A percentile compares a stretch with the other conserved stretches of the same genome.
Conservation (phyloP, 805 yeast species). For the Candida endomychidarum region DNA sequence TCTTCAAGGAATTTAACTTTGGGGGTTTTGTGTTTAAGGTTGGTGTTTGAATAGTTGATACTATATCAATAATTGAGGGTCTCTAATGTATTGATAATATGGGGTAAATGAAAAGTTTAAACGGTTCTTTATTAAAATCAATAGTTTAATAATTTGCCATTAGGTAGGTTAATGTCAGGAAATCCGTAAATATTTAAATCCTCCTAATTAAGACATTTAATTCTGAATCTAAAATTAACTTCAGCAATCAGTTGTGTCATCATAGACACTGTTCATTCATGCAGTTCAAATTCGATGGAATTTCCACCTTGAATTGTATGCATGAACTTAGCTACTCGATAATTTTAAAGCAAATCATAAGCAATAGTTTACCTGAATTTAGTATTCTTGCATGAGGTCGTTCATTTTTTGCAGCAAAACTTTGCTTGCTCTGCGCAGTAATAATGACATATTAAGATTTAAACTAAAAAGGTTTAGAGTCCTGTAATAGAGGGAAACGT, state of each 20-base stretch:
- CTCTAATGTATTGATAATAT: too few species aligned
- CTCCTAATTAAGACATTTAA: neutral
- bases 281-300: neutral
- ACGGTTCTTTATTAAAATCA: too few species aligned
- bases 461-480: neutral
- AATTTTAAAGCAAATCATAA: slow-evolving; percentile 1
- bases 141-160: too few species aligned
- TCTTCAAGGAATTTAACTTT: too few species aligned
- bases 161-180: too few species aligned
- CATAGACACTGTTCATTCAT: neutral
- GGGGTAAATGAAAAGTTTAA: too few species aligned
- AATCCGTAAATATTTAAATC: slow-evolving; percentile 2
- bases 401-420: slow-evolving; percentile 1
- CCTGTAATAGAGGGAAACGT: neutral
- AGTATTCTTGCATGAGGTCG: neutral
- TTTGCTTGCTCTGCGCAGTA: slow-evolving; percentile 2
- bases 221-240: neutral
- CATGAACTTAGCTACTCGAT: too few species aligned
- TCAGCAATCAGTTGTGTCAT: slow-evolving; percentile 1
- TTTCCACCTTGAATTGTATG: too few species aligned
- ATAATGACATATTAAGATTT: neutral
- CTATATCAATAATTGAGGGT: too few species aligned
- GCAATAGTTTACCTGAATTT: neutral
- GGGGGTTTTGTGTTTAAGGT: too few species aligned
- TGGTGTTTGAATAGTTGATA: too few species aligned